Base-by-base conservation (phyloP, 441 rosid species). In the Macaranga tanarius region DNA sequence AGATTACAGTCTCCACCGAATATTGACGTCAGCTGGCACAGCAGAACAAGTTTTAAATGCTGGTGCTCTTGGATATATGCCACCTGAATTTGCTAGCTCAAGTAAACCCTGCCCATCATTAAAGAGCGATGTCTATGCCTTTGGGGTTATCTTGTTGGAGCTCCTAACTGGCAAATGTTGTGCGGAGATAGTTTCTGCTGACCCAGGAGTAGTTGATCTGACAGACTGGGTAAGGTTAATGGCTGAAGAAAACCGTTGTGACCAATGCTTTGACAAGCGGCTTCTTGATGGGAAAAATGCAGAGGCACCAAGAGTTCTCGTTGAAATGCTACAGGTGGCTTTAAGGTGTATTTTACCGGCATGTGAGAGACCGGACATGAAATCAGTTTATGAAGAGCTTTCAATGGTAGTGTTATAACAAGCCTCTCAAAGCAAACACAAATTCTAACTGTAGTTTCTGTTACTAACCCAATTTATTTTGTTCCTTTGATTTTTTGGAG, bases 121-220 rank as follows among this genome's bases (percentile, higher is more conserved):
- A 12, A 95, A 89, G 82, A 88, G 93, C 8, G 99, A 95, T 74
- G 97, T 92, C 2, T 95, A 92, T 70, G 87, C 98, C 13, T 83
- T 91, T 26, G 99, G 99, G 19, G 99, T 91, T 58, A 87, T 91
- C 50, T 73, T 95, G 71, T 82, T 95, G 90, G 99, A 95, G 84
- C 80, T 95, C 69, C 63, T 95, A 69, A 92, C 93, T 2, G 83
- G 95, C 73, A 83, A 88, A 75, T 79, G 98, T 45, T 96, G 96
- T 0, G 91, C 90, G 38, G 99, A 92, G 77, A 92, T 90, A 63
- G 89, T 90, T 67, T 90, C 95, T 0, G 92, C 92, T 13, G 91
- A 87, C 61, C 78, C 91, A 25, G 93, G 98, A 62, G 95, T 86
- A 0, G 92, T 95, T 23, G 98, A 92, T 77, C 85, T 95, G 44